Conservation (phyloP, 2,329 filamentous ascomycete genomes). For the Xylariomycetidae sp. region DNA sequence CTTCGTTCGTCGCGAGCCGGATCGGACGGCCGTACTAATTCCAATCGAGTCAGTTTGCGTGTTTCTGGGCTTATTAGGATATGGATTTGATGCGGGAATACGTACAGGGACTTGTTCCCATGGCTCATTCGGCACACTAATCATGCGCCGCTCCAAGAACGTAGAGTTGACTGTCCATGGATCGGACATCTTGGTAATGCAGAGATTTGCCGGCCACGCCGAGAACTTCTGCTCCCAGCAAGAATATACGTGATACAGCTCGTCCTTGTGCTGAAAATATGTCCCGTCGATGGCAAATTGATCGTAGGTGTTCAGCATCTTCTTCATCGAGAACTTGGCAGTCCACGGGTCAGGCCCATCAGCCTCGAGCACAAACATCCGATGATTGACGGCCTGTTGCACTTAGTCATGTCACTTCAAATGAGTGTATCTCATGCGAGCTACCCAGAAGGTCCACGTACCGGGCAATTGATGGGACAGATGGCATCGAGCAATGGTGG, state of each 20-base stretch:
- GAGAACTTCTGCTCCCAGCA: constrained; percentile 31
- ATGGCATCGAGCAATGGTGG: constrained; percentile 27
- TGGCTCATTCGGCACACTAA: constrained; percentile 27
- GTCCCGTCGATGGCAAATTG: constrained; percentile 32
- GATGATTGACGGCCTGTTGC: constrained; percentile 27
- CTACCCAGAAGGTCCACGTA: constrained; percentile 9
- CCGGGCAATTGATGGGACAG: constrained; percentile 29
- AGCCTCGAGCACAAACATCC: constrained; percentile 30
- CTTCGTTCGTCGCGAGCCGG: constrained; percentile 30
- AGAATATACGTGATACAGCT: constrained; percentile 30
- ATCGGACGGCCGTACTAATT: constrained; percentile 26
- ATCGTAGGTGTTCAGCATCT: constrained; percentile 29
- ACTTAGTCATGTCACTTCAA: constrained; percentile 1
- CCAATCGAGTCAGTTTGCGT: constrained; percentile 4
- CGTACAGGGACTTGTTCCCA: constrained; percentile 29
- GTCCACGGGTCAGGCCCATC: constrained; percentile 28
- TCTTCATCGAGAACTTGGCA: constrained; percentile 25
- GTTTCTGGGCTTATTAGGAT: too few relatives aligned
- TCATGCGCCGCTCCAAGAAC: constrained; percentile 26
- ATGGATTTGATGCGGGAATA: too few relatives aligned
- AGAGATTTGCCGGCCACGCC: constrained; percentile 30
- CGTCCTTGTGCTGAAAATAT: constrained; percentile 24
- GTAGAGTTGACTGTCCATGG: constrained; percentile 29
- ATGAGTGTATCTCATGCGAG: neutral
- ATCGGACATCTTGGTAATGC: constrained; percentile 30